Conservation (phyloP, 2,329 filamentous ascomycete species). For the Aureobasidium uvarum region DNA sequence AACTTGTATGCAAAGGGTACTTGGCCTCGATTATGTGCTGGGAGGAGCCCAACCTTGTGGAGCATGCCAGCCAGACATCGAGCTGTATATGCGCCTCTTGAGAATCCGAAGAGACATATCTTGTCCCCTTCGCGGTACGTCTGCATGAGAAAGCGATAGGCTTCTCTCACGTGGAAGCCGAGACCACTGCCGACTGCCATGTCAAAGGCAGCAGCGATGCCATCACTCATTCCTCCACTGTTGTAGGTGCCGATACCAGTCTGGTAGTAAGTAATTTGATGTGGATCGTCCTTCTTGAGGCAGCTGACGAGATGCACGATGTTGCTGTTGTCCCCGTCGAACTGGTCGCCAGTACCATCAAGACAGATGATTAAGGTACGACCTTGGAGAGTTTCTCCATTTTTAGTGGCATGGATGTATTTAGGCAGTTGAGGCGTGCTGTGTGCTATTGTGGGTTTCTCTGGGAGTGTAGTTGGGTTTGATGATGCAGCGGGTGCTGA, state of each 20-base stretch:
- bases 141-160: constrained; percentile 50
- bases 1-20: constrained; percentile 48
- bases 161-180: constrained; percentile 45
- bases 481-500: constrained; percentile 21
- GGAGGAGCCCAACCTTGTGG: constrained; percentile 44
- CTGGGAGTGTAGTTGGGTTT: not conserved
- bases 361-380: constrained; percentile 45
- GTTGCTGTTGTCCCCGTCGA: constrained; percentile 48
- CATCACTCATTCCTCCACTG: constrained; percentile 42
- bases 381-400: constrained; percentile 29
- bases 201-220: constrained; percentile 43
- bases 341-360: constrained; percentile 49
- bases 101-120: constrained; percentile 53
- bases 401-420: constrained; percentile 36
- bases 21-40: constrained; percentile 40
- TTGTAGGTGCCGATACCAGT: constrained; percentile 50
- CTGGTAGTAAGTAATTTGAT: constrained; percentile 46
- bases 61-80: constrained; percentile 50
- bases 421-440: constrained; percentile 30
- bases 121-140: constrained; percentile 50
- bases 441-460: not conserved
- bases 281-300: constrained; percentile 45
- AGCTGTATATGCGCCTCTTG: constrained; percentile 52
- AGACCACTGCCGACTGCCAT: constrained; percentile 48
- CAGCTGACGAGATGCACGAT: constrained; percentile 47